phyloP scores from a whole-genome alignment of 768 basidiomycete genomes.

The Albatrellus ellisii region DNA sequence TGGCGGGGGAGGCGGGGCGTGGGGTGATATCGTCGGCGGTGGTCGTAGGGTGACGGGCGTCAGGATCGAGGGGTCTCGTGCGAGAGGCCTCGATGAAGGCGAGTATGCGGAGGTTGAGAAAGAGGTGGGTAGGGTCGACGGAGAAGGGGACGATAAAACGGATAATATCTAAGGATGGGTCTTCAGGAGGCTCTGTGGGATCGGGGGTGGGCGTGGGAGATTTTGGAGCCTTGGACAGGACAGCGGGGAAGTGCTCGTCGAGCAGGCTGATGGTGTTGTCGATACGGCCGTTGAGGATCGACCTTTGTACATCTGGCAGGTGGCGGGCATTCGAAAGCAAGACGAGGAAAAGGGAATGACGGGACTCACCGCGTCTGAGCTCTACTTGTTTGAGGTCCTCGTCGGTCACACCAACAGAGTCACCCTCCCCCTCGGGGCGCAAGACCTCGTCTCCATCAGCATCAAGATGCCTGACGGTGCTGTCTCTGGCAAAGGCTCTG shows the following conservation, averaged over 20 bases:
- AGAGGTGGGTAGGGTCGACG: conserved; percentile 59
- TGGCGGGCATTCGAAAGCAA: neutral
- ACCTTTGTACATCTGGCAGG: conserved; percentile 60
- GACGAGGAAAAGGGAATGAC: neutral
- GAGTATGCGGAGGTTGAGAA: conserved; percentile 77
- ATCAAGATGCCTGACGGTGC: conserved; percentile 46
- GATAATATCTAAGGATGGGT: conserved; percentile 19
- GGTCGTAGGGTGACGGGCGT: conserved; percentile 18
- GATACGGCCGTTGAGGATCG: conserved; percentile 67
- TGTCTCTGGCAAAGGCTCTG: conserved; percentile 51
- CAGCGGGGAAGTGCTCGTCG: conserved; percentile 61
- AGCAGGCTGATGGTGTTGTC: conserved; percentile 55
- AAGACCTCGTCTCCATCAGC: conserved; percentile 58
- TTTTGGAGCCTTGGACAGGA: conserved; percentile 29
- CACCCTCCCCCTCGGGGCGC: conserved; percentile 15
- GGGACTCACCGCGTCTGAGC: conserved; percentile 6
- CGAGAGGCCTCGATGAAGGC: conserved; percentile 81
- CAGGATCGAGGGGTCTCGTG: conserved; percentile 48
- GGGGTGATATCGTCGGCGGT: conserved; percentile 4
- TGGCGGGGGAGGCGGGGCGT: conserved; percentile 9
- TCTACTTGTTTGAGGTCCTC: conserved; percentile 7
- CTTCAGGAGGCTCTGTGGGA: neutral
- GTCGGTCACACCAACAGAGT: conserved; percentile 10
- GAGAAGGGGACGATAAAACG: conserved; percentile 49
- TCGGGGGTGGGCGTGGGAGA: neutral